phyloP scores from a whole-genome alignment of 768 basidiomycete species.

The Leccinum imitatum region DNA sequence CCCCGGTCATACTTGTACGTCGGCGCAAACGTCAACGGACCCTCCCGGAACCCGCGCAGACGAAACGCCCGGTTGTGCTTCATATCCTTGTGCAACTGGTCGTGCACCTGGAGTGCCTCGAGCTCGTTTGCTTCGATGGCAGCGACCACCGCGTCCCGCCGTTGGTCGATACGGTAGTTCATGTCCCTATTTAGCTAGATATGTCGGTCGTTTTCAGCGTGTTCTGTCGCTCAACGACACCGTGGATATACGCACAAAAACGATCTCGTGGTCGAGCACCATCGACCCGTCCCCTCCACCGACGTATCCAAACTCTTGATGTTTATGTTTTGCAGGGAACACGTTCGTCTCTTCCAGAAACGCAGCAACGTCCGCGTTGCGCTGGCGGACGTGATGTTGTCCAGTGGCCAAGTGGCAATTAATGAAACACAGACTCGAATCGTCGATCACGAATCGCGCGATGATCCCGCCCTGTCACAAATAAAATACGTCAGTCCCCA shows the following conservation, averaged over 20 bases:
- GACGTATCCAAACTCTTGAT: constrained; percentile 66
- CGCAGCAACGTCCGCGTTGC: constrained; percentile 85
- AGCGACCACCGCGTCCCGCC: constrained; percentile 77
- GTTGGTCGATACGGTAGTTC: constrained; percentile 96
- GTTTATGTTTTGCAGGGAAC: constrained; percentile 50
- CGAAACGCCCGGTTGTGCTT: constrained; percentile 85
- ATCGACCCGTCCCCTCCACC: constrained; percentile 93
- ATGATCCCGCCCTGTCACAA: constrained; percentile 79
- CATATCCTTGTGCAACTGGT: constrained; percentile 91
- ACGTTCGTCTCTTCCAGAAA: constrained; percentile 82
- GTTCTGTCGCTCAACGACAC: not conserved
- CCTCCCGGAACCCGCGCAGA: constrained; percentile 79
- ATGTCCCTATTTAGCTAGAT: constrained; percentile 85
- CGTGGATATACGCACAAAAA: constrained; percentile 53
- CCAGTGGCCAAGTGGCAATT: constrained; percentile 98
- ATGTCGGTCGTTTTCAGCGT: not conserved
- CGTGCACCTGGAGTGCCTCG: constrained; percentile 63
- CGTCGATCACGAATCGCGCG: constrained; percentile 85
- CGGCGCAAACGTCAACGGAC: constrained; percentile 77
- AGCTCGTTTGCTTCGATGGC: constrained; percentile 69
- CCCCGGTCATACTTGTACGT: constrained; percentile 94
- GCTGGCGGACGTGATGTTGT: constrained; percentile 74
- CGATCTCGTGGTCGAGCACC: constrained; percentile 93
- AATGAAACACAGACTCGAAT: constrained; percentile 91
- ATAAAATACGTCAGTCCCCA: not conserved